Evolutionary conservation across 2,329 filamentous ascomycete genomes (phyloP).

Genomic region (Pseudogymnoascus sp.): DNA sequence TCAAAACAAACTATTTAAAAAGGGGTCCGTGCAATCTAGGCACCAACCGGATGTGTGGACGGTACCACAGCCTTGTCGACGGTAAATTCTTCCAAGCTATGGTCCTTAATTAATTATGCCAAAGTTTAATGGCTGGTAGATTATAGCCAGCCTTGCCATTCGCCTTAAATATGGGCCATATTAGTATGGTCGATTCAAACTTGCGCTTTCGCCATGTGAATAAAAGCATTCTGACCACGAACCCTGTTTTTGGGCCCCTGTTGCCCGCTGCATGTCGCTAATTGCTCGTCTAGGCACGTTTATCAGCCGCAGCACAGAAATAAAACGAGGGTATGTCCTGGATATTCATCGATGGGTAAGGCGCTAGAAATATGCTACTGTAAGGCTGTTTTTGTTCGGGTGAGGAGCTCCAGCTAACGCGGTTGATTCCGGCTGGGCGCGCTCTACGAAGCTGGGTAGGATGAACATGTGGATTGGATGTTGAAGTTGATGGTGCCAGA

Average conservation of each 20-base stretch:
- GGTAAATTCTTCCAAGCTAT: background rate
- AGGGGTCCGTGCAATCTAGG: background rate
- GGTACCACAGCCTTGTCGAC: background rate
- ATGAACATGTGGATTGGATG: background rate
- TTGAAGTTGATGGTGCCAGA: background rate
- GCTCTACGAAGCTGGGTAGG: background rate
- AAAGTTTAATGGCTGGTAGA: background rate
- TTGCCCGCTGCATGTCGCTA: background rate
- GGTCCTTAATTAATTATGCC: background rate
- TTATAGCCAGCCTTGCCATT: background rate
- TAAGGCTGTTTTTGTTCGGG: background rate
- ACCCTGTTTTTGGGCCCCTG: background rate
- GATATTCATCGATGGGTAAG: background rate
- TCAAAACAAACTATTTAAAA: background rate
- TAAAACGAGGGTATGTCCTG: too few relatives aligned
- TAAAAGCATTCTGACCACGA: background rate
- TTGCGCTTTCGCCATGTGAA: background rate
- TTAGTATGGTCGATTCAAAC: background rate
- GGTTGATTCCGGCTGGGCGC: background rate
- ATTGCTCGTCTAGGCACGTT: too few relatives aligned
- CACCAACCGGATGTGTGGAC: background rate
- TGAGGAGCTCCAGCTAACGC: background rate
- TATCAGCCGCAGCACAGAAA: too few relatives aligned
- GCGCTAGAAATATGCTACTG: background rate
- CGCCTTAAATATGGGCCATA: background rate